phyloP scores from a whole-genome alignment of 2,329 filamentous ascomycete species.

The Penicillium concentricum region DNA sequence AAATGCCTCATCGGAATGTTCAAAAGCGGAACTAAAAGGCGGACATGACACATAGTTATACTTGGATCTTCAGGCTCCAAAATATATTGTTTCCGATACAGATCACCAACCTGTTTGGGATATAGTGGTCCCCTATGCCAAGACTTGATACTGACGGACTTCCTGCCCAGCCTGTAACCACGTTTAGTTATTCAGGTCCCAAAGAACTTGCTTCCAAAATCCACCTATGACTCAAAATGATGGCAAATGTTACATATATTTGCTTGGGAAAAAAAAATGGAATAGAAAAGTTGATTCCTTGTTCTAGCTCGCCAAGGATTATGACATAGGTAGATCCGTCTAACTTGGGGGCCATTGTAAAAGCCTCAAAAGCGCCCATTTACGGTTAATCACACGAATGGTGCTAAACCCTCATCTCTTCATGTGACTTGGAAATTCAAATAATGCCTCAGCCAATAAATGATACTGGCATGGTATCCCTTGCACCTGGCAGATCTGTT shows the following conservation, averaged over 20 bases:
- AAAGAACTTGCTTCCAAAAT: not conserved
- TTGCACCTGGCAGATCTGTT: not conserved
- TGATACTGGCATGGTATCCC: not conserved
- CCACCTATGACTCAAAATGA: not conserved
- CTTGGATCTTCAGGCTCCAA: not conserved
- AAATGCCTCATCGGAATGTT: slow-evolving; percentile 23
- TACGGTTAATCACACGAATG: slow-evolving; percentile 4
- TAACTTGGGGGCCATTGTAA: slow-evolving; percentile 1
- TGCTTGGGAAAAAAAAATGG: not conserved
- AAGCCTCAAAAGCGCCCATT: slow-evolving; percentile 10
- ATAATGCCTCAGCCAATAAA: not conserved
- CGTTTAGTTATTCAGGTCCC: not conserved
- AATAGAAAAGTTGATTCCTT: not conserved
- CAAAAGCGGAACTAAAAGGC: not conserved
- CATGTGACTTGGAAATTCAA: not conserved
- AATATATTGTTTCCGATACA: not conserved
- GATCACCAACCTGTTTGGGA: not conserved
- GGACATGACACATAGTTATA: slow-evolving; percentile 6
- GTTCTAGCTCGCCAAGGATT: not conserved
- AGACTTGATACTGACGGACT: slow-evolving; percentile 3
- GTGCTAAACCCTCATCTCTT: not conserved
- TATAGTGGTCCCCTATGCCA: slow-evolving; percentile 1
- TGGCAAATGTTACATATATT: not conserved
- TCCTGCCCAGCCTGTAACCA: not conserved
- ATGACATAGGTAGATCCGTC: slow-evolving; percentile 2